Base-by-base conservation (phyloP, 352 stramenopile genomes). In the Ochromonadaceae sp. region DNA sequence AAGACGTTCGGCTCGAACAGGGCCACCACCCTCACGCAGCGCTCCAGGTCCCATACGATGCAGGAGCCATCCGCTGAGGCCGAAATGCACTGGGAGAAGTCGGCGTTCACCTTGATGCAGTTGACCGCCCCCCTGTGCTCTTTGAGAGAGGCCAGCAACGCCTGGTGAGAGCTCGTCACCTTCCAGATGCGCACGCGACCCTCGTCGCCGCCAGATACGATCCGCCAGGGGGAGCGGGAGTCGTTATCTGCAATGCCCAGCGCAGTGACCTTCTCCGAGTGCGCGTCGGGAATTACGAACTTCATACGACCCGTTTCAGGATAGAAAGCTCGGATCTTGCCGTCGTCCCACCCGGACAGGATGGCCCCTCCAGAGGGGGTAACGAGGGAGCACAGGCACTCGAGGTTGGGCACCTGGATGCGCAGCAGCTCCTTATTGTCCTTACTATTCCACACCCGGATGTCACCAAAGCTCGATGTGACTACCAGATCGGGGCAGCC, bases 1-100 rank as follows among this genome's bases (percentile, higher is more conserved):
- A 97, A 98, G 10, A 97, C 81, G 15, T 88, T 96, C 48, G 81
- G 88, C 32, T 92, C 91, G 68, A 96, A 96, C 76, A 98, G 84
- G 32, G 91, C 90, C 61, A 94, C 81, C 34, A 90, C 82, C 35
- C 90, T 79, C 35, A 95, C 81, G 61, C 84, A 88, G 20, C 82
- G 90, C 41, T 91, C 73, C 17, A 97, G 78, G 72, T 97, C 91
- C 89, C 90, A 98, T 28, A 95, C 81, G 65, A 98, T 96, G 68
- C 91, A 98, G 41, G 82, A 93, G 36, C 84, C 82, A 73, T 90
- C 82, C 44, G 72, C 70, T 28, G 76, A 85, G 12, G 77, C 76
- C 20, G 76, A 86, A 22, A 85, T 76, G 60, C 72, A 82, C 71
- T 85, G 73, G 47, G 61, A 77, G 58, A 81, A 78, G 68, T 83